Conservation (phyloP, 345 rosid genomes). For the Eucalyptus tenuipes region DNA sequence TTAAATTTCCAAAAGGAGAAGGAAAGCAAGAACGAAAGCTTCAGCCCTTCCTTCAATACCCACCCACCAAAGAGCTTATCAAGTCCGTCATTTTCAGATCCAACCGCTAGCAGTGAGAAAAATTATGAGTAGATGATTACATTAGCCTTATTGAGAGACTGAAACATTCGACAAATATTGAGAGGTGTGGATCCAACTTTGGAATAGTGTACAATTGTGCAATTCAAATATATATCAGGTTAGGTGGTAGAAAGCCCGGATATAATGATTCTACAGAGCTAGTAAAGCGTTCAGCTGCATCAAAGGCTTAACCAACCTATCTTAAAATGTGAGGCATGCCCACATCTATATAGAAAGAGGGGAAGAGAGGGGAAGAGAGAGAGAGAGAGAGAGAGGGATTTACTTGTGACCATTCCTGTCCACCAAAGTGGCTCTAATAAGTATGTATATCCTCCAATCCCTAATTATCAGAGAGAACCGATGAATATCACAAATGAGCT, state of each 20-base stretch:
- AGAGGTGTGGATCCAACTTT: background rate
- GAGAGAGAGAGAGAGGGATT: slow-evolving; percentile 16
- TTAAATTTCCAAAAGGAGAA: background rate
- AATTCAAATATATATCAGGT: background rate
- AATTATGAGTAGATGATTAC: background rate
- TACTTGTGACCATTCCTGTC: slow-evolving; percentile 86
- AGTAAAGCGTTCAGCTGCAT: background rate
- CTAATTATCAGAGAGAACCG: slow-evolving; percentile 15
- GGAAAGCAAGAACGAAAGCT: background rate
- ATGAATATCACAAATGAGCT: background rate
- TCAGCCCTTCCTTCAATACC: background rate
- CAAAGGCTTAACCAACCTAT: background rate
- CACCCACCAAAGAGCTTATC: background rate
- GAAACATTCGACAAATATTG: background rate
- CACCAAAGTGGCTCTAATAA: slow-evolving; percentile 95
- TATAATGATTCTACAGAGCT: background rate
- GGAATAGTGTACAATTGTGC: background rate
- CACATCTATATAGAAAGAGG: background rate
- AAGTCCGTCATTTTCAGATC: background rate
- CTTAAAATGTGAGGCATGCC: background rate
- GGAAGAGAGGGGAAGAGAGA: background rate
- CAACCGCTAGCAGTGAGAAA: background rate
- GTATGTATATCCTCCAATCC: slow-evolving; percentile 85
- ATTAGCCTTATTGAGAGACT: background rate
- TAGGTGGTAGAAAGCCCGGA: background rate